Evolutionary conservation across 805 yeast species (phyloP), one percentile per base, ranked within the genome.

Genomic region (Wickerhamomyces canadensis): DNA sequence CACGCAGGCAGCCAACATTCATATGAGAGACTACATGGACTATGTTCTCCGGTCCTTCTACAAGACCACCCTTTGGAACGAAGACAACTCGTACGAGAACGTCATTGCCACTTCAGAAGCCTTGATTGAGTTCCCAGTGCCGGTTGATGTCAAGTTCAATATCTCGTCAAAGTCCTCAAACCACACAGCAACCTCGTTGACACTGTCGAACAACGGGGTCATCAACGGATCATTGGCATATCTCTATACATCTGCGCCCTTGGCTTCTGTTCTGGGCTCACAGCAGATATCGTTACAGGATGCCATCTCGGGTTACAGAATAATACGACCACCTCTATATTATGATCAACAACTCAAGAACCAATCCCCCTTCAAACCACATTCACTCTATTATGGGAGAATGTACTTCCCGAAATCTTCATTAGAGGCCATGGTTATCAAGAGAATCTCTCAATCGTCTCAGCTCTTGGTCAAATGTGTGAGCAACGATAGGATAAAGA

Each of bases 321-420:
- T 72, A 31, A 65, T 82, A 22, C 75, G 73, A 40, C 80, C 80
- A 6, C 54, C 58, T 12, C 41, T 45, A 15, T 15, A 35, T 31
- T 16, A 21, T 14, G 19, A 21, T 15, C 19, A 19, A 19, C 16
- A 25, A 25, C 22, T 8, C 22, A 32, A 8, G 38, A 16, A 23
- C n/a, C 14, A 27, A 19, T 23, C 10, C 7, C 15, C 17, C 4
- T 40, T 44, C 27, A 32, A 32, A 22, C 46, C 48, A 8, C 61
- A 69, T 25, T 64, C 78, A 0, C 63, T 91, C 13, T 60, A 83
- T 24, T 91, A 86, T 57, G 98, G 98, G 1, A 68, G 91, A 45
- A 74, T 93, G 78, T 84, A 81, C 52, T 78, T 91, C 43, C 98
- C 98, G 0, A 84, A 86, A 2, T 79, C 85, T 14, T 80, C 83